Evolutionary conservation across 2,329 filamentous ascomycete species (phyloP), one percentile per base, ranked within the genome.

Genomic region (Phoma herbarum): DNA sequence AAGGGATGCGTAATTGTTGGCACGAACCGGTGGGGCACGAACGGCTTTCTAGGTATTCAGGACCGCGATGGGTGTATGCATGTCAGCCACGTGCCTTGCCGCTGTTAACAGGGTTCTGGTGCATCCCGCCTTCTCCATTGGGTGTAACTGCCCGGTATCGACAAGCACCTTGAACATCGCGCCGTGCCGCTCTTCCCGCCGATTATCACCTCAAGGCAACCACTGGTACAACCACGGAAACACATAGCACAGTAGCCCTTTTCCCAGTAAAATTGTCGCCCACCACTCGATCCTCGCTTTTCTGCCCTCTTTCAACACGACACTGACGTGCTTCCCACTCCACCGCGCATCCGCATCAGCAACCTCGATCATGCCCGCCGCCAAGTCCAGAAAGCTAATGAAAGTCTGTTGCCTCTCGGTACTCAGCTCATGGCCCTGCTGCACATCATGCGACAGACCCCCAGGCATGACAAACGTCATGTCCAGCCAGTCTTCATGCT

Each of bases 291-390:
- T 14, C 25, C n/a, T 51, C 11, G 48, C 52, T 29, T 41, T 62
- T 41, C 46, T 28, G 25, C 56, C 60, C 5, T 10, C 49, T 31
- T 43, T 55, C 35, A 60, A 46, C 16, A 60, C 46, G 22, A 62
- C 41, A 49, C 60, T 60, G 18, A 62, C 57, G 52, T 62, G 57
- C 16, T 33, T 47, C 1, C 52, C 50, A 8, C 55, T 49, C 50
- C 57, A 60, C 37, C 35, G 45, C 1, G n/a, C 35, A 10, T 52
- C 60, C 16, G 23, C 62, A 31, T 80, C 73, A 0, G 77, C 80
- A 5, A 77, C 78, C 65, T 84, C 81, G 18, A 84, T 72, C 83
- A 84, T 84, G 0, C 66, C 81, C 1, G 78, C 81, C 1, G 80
- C 75, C 16, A 84, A 63, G 62, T 84, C 82, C 4, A 79, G 37